A percentile compares a stretch with the other conserved stretches of the same genome.
These are phyloP conservation scores for Centella asiatica DNA, from an alignment of 129 eudicot genomes.

Conservation along the genomic window DNA sequence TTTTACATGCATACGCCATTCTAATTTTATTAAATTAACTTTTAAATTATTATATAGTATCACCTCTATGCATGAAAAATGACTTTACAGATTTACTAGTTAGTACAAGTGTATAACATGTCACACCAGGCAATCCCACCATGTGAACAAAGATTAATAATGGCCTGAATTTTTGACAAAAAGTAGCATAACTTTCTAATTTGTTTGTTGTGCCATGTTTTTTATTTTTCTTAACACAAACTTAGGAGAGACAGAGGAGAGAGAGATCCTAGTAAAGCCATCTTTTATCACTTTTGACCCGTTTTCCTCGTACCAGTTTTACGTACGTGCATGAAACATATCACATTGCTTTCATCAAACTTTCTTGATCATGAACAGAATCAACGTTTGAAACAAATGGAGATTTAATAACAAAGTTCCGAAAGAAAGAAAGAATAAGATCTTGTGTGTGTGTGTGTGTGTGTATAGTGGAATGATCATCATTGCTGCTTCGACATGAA, in stretches of 20 bases:
- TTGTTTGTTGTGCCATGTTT: conserved; percentile 19
- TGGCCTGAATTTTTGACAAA: conserved; percentile 20
- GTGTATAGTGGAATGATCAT: no score
- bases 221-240: conserved; percentile 25
- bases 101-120: background rate
- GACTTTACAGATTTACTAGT: no score
- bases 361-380: conserved; percentile 12
- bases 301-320: conserved; percentile 11
- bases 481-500: conserved; percentile 43
- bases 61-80: no score
- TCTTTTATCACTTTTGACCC: conserved; percentile 12
- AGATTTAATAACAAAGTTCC: background rate
- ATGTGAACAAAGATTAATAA: conserved; percentile 10
- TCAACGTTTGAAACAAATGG: background rate
- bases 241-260: conserved; percentile 19
- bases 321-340: conserved; percentile 1
- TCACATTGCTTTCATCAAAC: background rate
- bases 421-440: background rate
- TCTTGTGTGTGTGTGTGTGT: background rate
- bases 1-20: no score
- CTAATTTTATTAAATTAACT: background rate
- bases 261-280: background rate
- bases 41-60: no score
- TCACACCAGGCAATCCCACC: conserved; percentile 12
- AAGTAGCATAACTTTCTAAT: conserved; percentile 10